A percentile compares a stretch with the other conserved stretches of the same genome.
phyloP scores from a whole-genome alignment of 306 rosid genomes.

The Mimosa bimucronata region DNA sequence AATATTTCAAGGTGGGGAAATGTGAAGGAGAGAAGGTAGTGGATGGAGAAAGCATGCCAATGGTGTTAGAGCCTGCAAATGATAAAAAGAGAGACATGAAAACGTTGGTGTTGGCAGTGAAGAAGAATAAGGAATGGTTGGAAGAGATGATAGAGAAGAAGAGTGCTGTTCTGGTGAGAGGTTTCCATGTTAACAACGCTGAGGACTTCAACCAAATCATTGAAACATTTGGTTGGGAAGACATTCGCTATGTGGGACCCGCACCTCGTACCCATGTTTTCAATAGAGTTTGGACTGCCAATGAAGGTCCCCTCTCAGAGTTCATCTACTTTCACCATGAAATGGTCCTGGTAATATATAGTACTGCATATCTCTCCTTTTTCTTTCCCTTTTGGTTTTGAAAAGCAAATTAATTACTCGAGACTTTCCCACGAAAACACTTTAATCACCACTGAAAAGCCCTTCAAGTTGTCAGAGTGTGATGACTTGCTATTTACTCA shows the following conservation, averaged over 20 bases:
- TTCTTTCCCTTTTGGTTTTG: too few relatives aligned
- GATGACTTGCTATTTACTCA: too few relatives aligned
- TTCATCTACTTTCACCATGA: constrained; percentile 90
- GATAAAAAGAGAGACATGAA: constrained; percentile 45
- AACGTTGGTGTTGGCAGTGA: constrained; percentile 48
- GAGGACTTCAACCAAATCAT: constrained; percentile 71
- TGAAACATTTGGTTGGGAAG: constrained; percentile 74
- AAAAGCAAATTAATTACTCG: too few relatives aligned
- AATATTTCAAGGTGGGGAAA: constrained; percentile 60
- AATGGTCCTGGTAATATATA: constrained; percentile 69
- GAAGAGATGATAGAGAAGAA: constrained; percentile 68
- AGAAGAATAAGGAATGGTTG: constrained; percentile 71
- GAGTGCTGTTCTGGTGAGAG: constrained; percentile 77
- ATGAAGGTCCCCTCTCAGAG: constrained; percentile 89
- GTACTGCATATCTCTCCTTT: not conserved
- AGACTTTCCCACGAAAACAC: too few relatives aligned
- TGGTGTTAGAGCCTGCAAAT: constrained; percentile 61
- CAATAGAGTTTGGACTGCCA: constrained; percentile 87
- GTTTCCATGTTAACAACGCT: constrained; percentile 59
- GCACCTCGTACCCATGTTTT: constrained; percentile 80
- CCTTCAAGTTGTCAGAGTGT: too few relatives aligned
- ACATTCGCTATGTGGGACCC: constrained; percentile 78
- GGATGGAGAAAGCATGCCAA: constrained; percentile 80
- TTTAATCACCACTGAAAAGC: too few relatives aligned
- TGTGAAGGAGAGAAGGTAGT: constrained; percentile 78